Base-by-base conservation (phyloP, 2,329 filamentous ascomycete species). In the Lasiodiplodia theobromae region DNA sequence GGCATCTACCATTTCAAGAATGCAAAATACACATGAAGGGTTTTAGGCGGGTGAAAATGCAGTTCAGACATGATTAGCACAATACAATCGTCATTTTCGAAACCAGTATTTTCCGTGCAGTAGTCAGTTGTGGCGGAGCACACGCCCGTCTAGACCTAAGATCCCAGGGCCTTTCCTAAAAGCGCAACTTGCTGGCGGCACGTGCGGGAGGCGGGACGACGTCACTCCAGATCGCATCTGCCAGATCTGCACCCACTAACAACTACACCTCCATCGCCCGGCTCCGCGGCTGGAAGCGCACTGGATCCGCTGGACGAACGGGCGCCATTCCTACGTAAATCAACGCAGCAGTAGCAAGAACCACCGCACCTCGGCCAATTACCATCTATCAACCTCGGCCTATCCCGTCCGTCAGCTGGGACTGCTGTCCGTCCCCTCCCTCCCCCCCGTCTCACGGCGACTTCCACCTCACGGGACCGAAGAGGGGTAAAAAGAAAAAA, bases 161-260 rank as follows among this genome's bases (percentile, higher is more conserved):
- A 40, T 47, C 28, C 57, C 6, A 60, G 38, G 47, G 28, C 12
- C 57, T 25, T 58, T 58, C 37, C 21, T n/a, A 18, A 21, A 58
- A 40, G 12, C 31, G 54, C n/a, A 47, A 60, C n/a, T 28, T n/a
- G 14, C n/a, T 18, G 12, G 3, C 14, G 57, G 57, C 57, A 60
- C 57, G 57, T 60, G 57, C 57, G 38, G 38, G 38, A n/a, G 18
- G 23, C 21, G 21, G 14, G 23, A 60, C 57, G 57, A 60, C 57
- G 57, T 60, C 57, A 60, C 57, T 31, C 34, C 8, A 47, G 14
- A 23, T 25, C 23, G 25, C 51, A 53, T 5, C 51, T 53, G 25
- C 51, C 51, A 53, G 51, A 53, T 28, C 51, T n/a, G 51, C 51
- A 14, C 51, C 44, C n/a, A n/a, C 44, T n/a, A 40, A n/a, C 54